phyloP scores from a whole-genome alignment of 108 stramenopile species.

The Thalassiosira profunda region DNA sequence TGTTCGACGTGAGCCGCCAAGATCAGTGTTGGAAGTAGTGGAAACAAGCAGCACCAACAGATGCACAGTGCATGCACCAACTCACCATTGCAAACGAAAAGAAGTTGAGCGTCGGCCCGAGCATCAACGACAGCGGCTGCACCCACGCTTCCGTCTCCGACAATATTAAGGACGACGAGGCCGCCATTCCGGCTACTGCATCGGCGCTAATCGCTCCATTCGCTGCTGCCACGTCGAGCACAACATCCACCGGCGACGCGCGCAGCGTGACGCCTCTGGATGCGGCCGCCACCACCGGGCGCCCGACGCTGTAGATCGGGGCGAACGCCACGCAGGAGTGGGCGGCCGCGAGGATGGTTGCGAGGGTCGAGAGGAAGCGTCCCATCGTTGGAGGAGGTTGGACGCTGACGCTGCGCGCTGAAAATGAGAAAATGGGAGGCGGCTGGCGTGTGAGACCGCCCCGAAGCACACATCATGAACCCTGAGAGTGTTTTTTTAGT shows the following conservation, averaged over 20 bases:
- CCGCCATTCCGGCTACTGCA: not conserved
- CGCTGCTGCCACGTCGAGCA: no score
- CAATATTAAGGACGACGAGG: constrained; percentile 57
- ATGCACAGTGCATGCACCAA: not conserved
- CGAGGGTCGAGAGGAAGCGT: no score
- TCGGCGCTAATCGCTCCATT: not conserved
- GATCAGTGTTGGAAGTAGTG: not conserved
- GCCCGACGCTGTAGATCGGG: no score
- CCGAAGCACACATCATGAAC: no score
- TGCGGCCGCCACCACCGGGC: no score
- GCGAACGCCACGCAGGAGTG: no score
- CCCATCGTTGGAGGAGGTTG: no score
- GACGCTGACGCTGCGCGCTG: no score
- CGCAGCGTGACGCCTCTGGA: not conserved
- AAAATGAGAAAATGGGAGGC: no score
- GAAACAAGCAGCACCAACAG: not conserved
- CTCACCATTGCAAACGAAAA: constrained; percentile 87
- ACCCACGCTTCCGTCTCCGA: constrained; percentile 92
- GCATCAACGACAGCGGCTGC: constrained; percentile 63
- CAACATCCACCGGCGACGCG: not conserved
- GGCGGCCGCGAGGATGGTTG: no score
- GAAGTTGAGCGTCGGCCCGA: constrained; percentile 83
- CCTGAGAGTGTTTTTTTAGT: no score
- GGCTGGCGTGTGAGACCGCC: no score
- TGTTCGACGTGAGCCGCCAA: not conserved